phyloP scores from a whole-genome alignment of 805 yeast species.

The Kazachstania bromeliacearum region DNA sequence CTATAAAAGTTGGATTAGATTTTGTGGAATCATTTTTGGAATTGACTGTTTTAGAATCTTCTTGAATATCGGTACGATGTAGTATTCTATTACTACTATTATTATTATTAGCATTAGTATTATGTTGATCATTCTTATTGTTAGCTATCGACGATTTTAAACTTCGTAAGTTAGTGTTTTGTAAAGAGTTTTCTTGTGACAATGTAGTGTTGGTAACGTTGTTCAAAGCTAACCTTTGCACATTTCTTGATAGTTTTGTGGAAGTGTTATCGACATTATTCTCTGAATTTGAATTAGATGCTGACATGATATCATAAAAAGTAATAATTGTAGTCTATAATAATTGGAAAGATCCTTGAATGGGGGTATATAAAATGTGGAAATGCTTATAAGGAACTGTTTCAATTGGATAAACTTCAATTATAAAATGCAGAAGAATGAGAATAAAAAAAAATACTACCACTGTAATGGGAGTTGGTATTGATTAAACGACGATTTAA shows the following conservation, averaged over 20 bases:
- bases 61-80: slow-evolving; percentile 2
- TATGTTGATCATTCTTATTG: slow-evolving; percentile 14
- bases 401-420: too few relatives aligned
- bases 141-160: slow-evolving; percentile 12
- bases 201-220: slow-evolving; percentile 29
- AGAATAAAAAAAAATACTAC: too few relatives aligned
- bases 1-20: slow-evolving; percentile 2
- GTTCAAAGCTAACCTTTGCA: slow-evolving; percentile 27
- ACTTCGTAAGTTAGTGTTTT: slow-evolving; percentile 12
- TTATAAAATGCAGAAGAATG: too few relatives aligned
- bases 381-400: too few relatives aligned
- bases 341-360: neutral
- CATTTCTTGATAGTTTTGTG: slow-evolving; percentile 16
- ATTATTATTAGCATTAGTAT: slow-evolving; percentile 10
- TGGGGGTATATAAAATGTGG: neutral
- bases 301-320: neutral
- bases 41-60: slow-evolving; percentile 3
- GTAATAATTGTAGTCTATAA: too few relatives aligned
- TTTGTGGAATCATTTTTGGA: slow-evolving; percentile 1
- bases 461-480: too few relatives aligned
- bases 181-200: slow-evolving; percentile 16
- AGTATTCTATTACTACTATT: neutral
- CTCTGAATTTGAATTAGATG: neutral
- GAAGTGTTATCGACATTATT: slow-evolving; percentile 5
- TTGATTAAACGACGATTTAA: too few relatives aligned